phyloP scores from a whole-genome alignment of 192 early-diverging fungal genomes.

The Haplosporangium gracile region DNA sequence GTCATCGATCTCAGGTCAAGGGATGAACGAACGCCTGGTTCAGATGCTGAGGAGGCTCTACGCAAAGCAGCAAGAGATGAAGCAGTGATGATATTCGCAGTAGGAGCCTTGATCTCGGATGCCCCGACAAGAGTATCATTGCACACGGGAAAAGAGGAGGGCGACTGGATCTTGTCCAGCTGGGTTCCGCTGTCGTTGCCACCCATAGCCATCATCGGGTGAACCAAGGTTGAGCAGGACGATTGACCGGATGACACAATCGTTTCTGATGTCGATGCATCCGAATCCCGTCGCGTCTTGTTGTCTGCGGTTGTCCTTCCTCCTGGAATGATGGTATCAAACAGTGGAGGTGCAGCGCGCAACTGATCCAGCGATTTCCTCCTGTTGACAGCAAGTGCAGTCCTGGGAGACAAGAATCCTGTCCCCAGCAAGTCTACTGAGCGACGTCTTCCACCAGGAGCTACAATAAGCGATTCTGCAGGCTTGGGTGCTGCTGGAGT shows the following conservation, averaged over 20 bases:
- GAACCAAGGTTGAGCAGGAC: slow-evolving; percentile 34
- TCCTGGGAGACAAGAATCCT: slow-evolving; percentile 6
- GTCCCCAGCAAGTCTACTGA: slow-evolving; percentile 3
- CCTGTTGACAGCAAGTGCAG: slow-evolving; percentile 6
- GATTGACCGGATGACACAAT: slow-evolving; percentile 30
- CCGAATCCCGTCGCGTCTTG: slow-evolving; percentile 34
- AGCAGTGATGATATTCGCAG: slow-evolving; percentile 5
- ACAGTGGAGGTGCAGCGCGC: no score
- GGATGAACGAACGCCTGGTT: slow-evolving; percentile 18
- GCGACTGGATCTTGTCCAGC: not conserved
- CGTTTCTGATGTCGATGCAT: slow-evolving; percentile 42
- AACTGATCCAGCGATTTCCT: slow-evolving; percentile 30
- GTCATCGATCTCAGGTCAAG: slow-evolving; percentile 28
- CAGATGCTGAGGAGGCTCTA: slow-evolving; percentile 13
- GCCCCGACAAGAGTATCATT: not conserved
- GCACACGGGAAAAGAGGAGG: not conserved
- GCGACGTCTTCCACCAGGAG: not conserved
- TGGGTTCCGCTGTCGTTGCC: slow-evolving; percentile 6
- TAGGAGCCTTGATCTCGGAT: not conserved
- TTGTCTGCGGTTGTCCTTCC: not conserved
- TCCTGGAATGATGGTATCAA: not conserved
- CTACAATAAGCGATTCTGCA: not conserved
- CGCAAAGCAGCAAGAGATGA: slow-evolving; percentile 3
- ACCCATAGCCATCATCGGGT: slow-evolving; percentile 7
- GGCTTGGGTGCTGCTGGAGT: not conserved